Evolutionary conservation across 164 flowering plant genomes (phyloP).

Genomic region (Cinnamomum chago): DNA sequence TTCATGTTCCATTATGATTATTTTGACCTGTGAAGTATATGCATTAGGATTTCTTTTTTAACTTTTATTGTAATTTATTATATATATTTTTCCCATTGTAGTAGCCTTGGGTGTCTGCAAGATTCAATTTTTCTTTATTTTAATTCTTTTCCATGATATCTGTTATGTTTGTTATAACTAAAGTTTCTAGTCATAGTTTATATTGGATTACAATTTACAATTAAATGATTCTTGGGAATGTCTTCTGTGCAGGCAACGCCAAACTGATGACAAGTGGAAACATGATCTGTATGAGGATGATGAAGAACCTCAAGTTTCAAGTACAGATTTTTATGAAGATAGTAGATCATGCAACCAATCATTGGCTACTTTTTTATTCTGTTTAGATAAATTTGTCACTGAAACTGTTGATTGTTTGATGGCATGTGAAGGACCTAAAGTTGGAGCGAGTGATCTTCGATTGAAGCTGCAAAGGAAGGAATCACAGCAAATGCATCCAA

Average conservation of each 20-base stretch:
- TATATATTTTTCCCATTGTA: not conserved
- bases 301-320: slow-evolving; percentile 43
- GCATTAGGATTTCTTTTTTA: not conserved
- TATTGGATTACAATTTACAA: not conserved
- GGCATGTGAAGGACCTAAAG: slow-evolving; percentile 44
- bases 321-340: slow-evolving; percentile 39
- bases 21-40: not conserved
- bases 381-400: slow-evolving; percentile 6
- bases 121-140: too few species aligned
- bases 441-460: slow-evolving; percentile 76
- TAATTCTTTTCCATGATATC: too few species aligned
- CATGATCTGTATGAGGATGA: slow-evolving; percentile 75
- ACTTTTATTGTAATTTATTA: too few species aligned
- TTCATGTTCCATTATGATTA: not conserved
- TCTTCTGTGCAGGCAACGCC: slow-evolving; percentile 63
- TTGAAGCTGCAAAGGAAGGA: slow-evolving; percentile 77
- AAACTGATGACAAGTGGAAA: slow-evolving; percentile 84
- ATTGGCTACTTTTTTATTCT: not conserved
- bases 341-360: slow-evolving; percentile 3
- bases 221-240: not conserved
- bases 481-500: slow-evolving; percentile 36
- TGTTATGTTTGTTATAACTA: not conserved
- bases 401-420: slow-evolving; percentile 26
- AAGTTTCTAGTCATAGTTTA: not conserved
- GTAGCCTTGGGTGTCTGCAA: not conserved